A percentile compares a stretch with the other conserved stretches of the same genome.
These are phyloP conservation scores for Lachnellula arida DNA, from an alignment of 2,329 filamentous ascomycete genomes.

Conservation along the genomic window DNA sequence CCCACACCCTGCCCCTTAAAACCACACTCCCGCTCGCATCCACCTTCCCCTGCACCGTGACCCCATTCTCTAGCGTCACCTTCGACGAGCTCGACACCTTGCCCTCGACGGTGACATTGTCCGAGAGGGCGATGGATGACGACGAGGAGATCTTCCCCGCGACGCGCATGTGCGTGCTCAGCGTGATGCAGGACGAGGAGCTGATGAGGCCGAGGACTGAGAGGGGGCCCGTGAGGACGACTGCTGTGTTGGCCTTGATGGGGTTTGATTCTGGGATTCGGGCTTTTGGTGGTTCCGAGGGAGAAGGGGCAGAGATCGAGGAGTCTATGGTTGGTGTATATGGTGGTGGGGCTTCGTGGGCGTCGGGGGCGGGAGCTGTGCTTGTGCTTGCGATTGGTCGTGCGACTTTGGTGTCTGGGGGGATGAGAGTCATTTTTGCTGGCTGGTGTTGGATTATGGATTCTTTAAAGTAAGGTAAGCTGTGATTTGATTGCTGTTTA, in stretches of 20 bases:
- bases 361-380: background rate
- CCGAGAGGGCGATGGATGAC: constrained; percentile 10
- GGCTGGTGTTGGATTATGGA: background rate
- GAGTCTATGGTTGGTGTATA: too few species aligned
- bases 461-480: background rate
- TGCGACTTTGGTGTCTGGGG: background rate
- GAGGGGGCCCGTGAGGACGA: background rate
- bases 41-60: constrained; percentile 14
- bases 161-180: constrained; percentile 4
- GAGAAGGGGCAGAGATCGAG: too few species aligned
- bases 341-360: background rate
- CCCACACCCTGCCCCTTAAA: constrained; percentile 9
- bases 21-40: constrained; percentile 10
- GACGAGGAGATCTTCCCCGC: constrained; percentile 10
- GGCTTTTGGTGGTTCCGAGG: background rate
- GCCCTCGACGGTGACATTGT: constrained; percentile 17
- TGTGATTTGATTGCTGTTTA: background rate
- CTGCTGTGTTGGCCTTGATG: background rate
- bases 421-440: background rate
- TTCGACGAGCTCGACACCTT: constrained; percentile 12
- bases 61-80: constrained; percentile 10
- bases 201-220: background rate
- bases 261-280: background rate
- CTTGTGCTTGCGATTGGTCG: background rate
- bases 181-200: constrained; percentile 6